Percentiles rank a stretch among this genome's conserved stretches.
Conservation (phyloP, 371 early-diverging fungal species). For the Apophysomyces trapeziformis region DNA sequence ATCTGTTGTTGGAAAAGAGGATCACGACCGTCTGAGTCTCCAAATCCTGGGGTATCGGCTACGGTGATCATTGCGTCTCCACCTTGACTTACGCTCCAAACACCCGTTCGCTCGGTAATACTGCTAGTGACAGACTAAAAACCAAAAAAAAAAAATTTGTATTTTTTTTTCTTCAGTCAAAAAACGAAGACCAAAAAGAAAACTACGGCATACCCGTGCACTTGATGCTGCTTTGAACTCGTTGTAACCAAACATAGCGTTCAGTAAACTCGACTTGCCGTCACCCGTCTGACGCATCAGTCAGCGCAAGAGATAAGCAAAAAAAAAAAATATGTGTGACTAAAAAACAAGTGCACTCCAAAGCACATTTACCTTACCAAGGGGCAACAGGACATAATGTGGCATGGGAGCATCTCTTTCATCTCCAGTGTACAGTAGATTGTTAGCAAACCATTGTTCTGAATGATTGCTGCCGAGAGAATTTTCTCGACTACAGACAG, state of each 20-base stretch:
- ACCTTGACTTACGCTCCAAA: constrained; percentile 39
- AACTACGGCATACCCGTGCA: constrained; percentile 38
- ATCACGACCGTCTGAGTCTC: constrained; percentile 54
- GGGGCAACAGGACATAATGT: constrained; percentile 30
- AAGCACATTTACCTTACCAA: constrained; percentile 23
- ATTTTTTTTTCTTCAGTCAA: background rate
- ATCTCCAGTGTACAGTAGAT: background rate
- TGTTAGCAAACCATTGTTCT: constrained; percentile 6
- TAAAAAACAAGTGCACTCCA: too few relatives aligned
- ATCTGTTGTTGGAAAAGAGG: constrained; percentile 42
- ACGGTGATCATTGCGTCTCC: constrained; percentile 47
- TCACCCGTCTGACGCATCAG: constrained; percentile 27
- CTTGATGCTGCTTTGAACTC: constrained; percentile 53
- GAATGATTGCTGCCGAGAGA: background rate
- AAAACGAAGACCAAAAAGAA: background rate
- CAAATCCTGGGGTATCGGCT: constrained; percentile 61
- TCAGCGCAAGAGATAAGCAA: constrained; percentile 10
- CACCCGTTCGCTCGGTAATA: constrained; percentile 53
- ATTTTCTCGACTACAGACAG: background rate
- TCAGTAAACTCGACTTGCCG: constrained; percentile 58
- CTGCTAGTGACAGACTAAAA: constrained; percentile 51
- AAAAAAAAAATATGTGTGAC: constrained; percentile 29
- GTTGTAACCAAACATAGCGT: constrained; percentile 50
- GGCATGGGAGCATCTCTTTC: constrained; percentile 11
- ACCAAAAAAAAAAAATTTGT: background rate